Base-by-base conservation (phyloP, 2,329 filamentous ascomycete species). In the Zelopaecilomyces penicillatus region DNA sequence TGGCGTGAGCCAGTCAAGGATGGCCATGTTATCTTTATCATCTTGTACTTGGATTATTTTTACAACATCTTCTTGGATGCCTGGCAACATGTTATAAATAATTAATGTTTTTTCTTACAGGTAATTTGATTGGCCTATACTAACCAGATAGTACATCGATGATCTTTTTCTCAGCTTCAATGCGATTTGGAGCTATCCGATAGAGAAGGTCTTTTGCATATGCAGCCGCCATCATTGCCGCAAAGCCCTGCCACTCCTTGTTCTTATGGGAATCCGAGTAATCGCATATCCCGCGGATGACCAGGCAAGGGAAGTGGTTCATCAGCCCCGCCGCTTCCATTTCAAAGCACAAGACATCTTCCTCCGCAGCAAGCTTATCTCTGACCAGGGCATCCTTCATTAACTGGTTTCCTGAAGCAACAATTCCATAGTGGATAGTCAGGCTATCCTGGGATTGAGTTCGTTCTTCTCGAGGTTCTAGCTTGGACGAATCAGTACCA, bases 231-330 rank as follows among this genome's bases (percentile, higher is more conserved):
- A 54, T 55, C 1, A 50, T 51, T 1, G 65, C 61, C 0, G 65
- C 64, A 48, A 63, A 65, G 0, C 28, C 29, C 12, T 64, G 57
- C 64, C 63, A 67, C 6, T 12, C 27, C 4, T 67, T 57, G 31
- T 58, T 61, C 48, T 67, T 67, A 43, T 67, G 62, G 0, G 53
- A 58, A 45, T 68, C 64, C 5, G 62, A 56, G 42, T 65, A 67
- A 37, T 64, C 58, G 32, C 57, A 66, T 3, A 67, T 62, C 1
- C 63, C 63, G 10, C 59, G 55, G 28, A 67, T 62, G 0, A 61
- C 53, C 1, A 66, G 37, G 34, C 58, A 65, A 0, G 58, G 57
- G 3, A 62, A 49, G 3, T 50, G 42, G 12, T 45, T 42, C 40
- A 48, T 49, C 2, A 58, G 34, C 0, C 57, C 58, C 0, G 56